Base-by-base conservation (phyloP, 2,329 filamentous ascomycete genomes). In the Aspergillus luchuensis region DNA sequence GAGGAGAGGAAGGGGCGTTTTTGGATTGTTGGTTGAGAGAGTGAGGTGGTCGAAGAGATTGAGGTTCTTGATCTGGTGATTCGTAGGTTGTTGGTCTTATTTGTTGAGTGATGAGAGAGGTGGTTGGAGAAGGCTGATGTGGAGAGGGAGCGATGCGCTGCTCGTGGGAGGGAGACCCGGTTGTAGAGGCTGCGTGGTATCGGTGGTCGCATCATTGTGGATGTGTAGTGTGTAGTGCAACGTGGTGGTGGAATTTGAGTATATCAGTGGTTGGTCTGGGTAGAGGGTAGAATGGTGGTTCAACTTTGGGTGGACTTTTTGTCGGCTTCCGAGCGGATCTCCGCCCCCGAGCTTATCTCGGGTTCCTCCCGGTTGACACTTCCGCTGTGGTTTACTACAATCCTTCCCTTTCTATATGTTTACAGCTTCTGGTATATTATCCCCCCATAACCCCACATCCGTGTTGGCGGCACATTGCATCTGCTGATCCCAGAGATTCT, bases 401-500 rank as follows among this genome's bases (percentile, higher is more conserved):
- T 45, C 41, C 17, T 10, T 19, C 39, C 39, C 39, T 8, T 17
- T 43, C n/a, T 8, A 45, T 23, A 13, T 6, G 19, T 11, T 23
- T 36, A 36, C 33, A 36, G 5, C 11, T 36, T 13, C 33, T 36
- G 33, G 5, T 36, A 36, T 13, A 36, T 30, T 39, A 19, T 47
- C 38, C 38, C 60, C 43, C 62, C 59, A 62, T 38, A 59, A 28
- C 10, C 53, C 50, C 23, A 28, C 47, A 10, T 19, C 28, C 13
- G 25, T 13, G 4, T 33, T 30, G 23, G 30, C 19, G 15, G 47
- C 53, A 17, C 50, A 62, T 15, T 63, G 62, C 52, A 71, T 68
- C 41, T 69, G 66, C 21, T 62, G 63, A 48, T 71, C 69, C 69
- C 68, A 71, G 15, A 67, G 60, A 36, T 65, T 49, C 67, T 71